Base-by-base conservation (phyloP, 2,329 filamentous ascomycete genomes). In the Neonectria punicea region DNA sequence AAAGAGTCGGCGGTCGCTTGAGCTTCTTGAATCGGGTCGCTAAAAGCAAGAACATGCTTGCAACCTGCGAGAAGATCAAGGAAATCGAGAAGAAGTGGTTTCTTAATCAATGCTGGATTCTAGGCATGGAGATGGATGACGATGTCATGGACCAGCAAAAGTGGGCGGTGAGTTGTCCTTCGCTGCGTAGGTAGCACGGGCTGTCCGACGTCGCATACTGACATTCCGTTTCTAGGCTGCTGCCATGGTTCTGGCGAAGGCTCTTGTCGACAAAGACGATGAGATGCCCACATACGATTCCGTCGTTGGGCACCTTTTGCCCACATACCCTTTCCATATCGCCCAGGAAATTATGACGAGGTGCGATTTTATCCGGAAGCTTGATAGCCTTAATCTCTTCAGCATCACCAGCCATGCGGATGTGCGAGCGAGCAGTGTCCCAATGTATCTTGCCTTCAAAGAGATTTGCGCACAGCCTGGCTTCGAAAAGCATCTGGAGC, bases 81-180 rank as follows among this genome's bases (percentile, higher is more conserved):
- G 82, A 89, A 5, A 85, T 84, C 53, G 91, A 93, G 76, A 92
- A 91, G 80, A 89, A 86, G n/a, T 93, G 91, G 90, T 91, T 93
- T 69, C 81, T 93, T 9, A 92, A 92, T 79, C 89, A 91, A 75
- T 93, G 90, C 80, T 92, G 90, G 85, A 91, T 93, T 64, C 84
- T 93, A 4, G 91, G 91, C 11, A 81, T 81, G 56, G 89, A 91
- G 67, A 92, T 93, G 91, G 96, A 98, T 72, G 96, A 98, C 79
- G 96, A 99, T 76, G 96, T 98, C 71, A 98, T 98, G 91, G 93
- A 98, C 75, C 93, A 98, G 79, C 94, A 98, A 77, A 98, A 98
- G 79, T 98, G 93, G 84, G 93, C 94, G 50, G 92, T 93, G 83
- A 81, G 90, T 87, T 34, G 14, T 47, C 41, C 44, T 41, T 2